A percentile compares a stretch with the other conserved stretches of the same genome.
Conservation (phyloP, 1,139 yeast species). For the Geotrichum phurueaensis region DNA sequence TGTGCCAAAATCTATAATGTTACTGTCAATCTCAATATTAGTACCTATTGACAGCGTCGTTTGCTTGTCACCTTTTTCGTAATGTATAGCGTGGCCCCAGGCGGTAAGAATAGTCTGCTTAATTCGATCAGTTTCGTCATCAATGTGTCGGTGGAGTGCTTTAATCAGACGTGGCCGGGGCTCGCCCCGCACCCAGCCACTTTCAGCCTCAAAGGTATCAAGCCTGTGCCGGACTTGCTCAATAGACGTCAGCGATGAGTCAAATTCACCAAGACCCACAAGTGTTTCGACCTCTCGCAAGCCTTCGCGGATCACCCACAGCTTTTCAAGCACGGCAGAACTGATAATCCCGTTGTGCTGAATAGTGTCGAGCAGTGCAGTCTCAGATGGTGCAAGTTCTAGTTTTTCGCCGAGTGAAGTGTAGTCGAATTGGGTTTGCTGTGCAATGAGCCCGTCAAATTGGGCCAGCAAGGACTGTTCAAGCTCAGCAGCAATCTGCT, state of each 20-base stretch:
- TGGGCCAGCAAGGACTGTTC: conserved; percentile 8
- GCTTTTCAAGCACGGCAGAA: conserved; percentile 23
- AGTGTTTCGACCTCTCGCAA: conserved; percentile 28
- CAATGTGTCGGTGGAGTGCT: conserved; percentile 19
- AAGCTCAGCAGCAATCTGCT: conserved; percentile 7
- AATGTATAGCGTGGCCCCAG: conserved; percentile 23
- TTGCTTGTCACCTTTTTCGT: neutral
- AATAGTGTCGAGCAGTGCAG: conserved; percentile 7
- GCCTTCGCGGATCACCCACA: conserved; percentile 31
- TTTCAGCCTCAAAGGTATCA: conserved; percentile 18
- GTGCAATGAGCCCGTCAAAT: neutral
- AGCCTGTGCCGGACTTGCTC: conserved; percentile 24
- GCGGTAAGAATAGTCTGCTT: conserved; percentile 19
- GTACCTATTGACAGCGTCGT: neutral
- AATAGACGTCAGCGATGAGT: conserved; percentile 27
- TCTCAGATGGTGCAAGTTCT: conserved; percentile 6
- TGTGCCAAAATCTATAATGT: conserved; percentile 17
- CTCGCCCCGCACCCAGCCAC: conserved; percentile 8
- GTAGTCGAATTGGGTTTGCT: neutral
- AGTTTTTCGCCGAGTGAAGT: neutral
- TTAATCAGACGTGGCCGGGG: conserved; percentile 13
- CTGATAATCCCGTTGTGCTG: conserved; percentile 12
- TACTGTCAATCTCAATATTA: conserved; percentile 17
- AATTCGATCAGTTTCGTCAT: conserved; percentile 15
- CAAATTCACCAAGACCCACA: conserved; percentile 26